Evolutionary conservation across 2,329 filamentous ascomycete genomes (phyloP).

Genomic region (Epichloe gansuensis): DNA sequence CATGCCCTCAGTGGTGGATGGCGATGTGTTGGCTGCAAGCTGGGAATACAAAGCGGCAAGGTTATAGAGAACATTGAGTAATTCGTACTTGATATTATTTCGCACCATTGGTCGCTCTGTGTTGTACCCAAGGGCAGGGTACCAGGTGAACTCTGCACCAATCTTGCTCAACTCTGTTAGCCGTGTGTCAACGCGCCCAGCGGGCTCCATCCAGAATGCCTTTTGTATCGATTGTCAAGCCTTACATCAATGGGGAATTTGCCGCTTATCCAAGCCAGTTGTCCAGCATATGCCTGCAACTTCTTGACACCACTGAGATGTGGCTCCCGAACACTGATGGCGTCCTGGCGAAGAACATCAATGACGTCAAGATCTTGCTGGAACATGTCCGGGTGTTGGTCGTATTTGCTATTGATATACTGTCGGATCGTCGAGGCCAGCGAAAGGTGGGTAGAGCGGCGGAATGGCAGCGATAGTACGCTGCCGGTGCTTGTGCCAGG

Average conservation of each 20-base stretch:
- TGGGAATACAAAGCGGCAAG: constrained; percentile 89
- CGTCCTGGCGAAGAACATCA: constrained; percentile 70
- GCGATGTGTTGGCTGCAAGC: constrained; percentile 69
- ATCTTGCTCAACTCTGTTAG: constrained; percentile 39
- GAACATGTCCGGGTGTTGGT: constrained; percentile 97
- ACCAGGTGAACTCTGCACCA: constrained; percentile 93
- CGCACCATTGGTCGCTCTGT: constrained; percentile 57
- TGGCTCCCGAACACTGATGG: constrained; percentile 79
- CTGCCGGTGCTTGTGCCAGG: constrained; percentile 29
- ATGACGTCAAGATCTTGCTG: constrained; percentile 73
- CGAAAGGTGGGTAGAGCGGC: constrained; percentile 67
- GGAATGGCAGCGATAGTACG: constrained; percentile 75
- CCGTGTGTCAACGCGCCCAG: constrained; percentile 7
- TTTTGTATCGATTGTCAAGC: background rate
- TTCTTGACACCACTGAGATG: constrained; percentile 78
- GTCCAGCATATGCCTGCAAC: constrained; percentile 82
- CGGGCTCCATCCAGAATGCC: background rate
- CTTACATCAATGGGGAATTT: constrained; percentile 89
- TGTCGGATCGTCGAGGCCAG: constrained; percentile 76
- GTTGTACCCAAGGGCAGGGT: constrained; percentile 85
- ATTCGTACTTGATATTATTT: constrained; percentile 66
- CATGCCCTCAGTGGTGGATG: constrained; percentile 67
- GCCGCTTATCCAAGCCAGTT: constrained; percentile 82
- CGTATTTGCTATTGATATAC: constrained; percentile 97
- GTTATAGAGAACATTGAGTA: constrained; percentile 88